Evolutionary conservation across 2,329 filamentous ascomycete genomes (phyloP).

Genomic region (Penicillium brasilianum): DNA sequence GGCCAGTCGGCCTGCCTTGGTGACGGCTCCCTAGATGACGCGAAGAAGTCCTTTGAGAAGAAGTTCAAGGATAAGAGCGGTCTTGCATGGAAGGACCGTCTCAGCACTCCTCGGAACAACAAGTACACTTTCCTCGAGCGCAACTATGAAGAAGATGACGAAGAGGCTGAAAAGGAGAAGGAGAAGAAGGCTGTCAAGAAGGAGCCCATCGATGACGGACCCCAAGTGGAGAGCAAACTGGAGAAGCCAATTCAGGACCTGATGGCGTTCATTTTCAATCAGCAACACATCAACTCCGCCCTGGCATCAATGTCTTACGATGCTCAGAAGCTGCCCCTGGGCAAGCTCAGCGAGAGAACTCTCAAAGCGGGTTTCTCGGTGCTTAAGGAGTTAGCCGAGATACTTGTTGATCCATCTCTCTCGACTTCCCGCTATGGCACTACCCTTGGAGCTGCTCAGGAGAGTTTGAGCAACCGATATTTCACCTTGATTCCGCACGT

Average conservation of each 20-base stretch:
- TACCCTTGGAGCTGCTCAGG: constrained; percentile 52
- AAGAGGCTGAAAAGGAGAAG: constrained; percentile 49
- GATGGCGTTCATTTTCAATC: constrained; percentile 84
- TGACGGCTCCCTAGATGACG: constrained; percentile 43
- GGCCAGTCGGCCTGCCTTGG: constrained; percentile 54
- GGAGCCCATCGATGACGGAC: constrained; percentile 42
- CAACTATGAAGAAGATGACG: constrained; percentile 73
- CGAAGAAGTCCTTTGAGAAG: constrained; percentile 54
- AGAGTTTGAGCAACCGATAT: constrained; percentile 75
- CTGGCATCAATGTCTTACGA: constrained; percentile 53
- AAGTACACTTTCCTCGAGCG: constrained; percentile 81
- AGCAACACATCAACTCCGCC: constrained; percentile 68
- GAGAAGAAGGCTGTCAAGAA: constrained; percentile 38
- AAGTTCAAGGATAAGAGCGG: constrained; percentile 65
- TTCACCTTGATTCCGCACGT: constrained; percentile 82
- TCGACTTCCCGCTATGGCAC: constrained; percentile 53
- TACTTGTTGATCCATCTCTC: constrained; percentile 62
- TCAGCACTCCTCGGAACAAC: constrained; percentile 55
- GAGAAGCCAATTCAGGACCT: constrained; percentile 66
- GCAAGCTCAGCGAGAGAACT: constrained; percentile 80
- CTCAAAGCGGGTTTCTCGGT: constrained; percentile 75
- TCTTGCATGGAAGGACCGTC: constrained; percentile 56
- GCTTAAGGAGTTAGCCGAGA: constrained; percentile 73
- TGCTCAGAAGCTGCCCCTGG: constrained; percentile 74
- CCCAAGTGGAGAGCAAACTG: constrained; percentile 62